These are phyloP conservation scores for Triangularia verruculosa DNA, from an alignment of 2,329 filamentous ascomycete genomes.

Conservation along the genomic window DNA sequence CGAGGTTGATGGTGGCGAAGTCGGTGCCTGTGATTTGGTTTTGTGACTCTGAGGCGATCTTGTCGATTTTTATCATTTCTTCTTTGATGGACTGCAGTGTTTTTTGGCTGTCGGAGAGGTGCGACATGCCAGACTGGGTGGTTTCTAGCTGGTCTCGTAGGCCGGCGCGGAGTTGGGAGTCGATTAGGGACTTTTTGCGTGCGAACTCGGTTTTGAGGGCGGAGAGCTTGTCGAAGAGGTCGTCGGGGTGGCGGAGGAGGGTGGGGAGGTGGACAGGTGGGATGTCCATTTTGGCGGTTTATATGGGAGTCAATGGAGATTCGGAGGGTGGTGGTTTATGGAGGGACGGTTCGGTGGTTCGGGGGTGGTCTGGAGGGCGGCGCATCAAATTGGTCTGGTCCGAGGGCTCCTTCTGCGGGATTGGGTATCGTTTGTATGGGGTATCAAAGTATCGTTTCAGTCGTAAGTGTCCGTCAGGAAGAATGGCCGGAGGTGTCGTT, in stretches of 20 bases:
- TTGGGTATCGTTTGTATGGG: background rate
- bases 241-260: slow-evolving; percentile 90
- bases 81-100: slow-evolving; percentile 92
- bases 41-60: slow-evolving; percentile 93
- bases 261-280: slow-evolving; percentile 80
- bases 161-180: slow-evolving; percentile 83
- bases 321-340: background rate
- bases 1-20: slow-evolving; percentile 87
- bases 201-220: slow-evolving; percentile 87
- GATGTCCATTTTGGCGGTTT: slow-evolving; percentile 54
- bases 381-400: background rate
- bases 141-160: slow-evolving; percentile 91
- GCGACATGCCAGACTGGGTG: slow-evolving; percentile 88
- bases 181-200: slow-evolving; percentile 88
- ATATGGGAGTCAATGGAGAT: background rate
- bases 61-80: slow-evolving; percentile 98
- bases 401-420: background rate
- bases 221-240: slow-evolving; percentile 88
- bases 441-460: background rate
- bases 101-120: slow-evolving; percentile 84
- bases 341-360: slow-evolving; percentile 9
- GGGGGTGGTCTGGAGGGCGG: background rate
- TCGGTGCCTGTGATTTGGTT: slow-evolving; percentile 86
- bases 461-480: background rate
- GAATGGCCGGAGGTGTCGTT: background rate